These are phyloP conservation scores for Pseudocercospora musae DNA, from an alignment of 2,329 filamentous ascomycete genomes.

Conservation along the genomic window DNA sequence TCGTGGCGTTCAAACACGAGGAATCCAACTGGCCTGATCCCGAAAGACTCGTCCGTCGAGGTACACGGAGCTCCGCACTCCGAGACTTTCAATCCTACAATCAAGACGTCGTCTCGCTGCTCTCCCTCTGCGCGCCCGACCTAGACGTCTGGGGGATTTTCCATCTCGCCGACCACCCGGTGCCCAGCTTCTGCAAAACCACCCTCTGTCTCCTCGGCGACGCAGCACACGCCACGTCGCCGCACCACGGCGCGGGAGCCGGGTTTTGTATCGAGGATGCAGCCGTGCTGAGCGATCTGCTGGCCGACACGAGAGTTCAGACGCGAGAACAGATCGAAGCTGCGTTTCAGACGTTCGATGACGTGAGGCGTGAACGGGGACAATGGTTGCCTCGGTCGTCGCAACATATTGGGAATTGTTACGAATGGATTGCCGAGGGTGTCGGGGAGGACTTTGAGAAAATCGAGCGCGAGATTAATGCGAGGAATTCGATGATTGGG, in stretches of 20 bases:
- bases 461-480: constrained; percentile 25
- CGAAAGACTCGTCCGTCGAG: constrained; percentile 22
- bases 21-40: constrained; percentile 30
- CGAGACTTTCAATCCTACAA: constrained; percentile 28
- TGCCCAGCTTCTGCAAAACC: constrained; percentile 36
- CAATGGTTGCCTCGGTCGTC: constrained; percentile 46
- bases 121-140: constrained; percentile 26
- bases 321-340: constrained; percentile 27
- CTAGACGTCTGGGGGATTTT: constrained; percentile 41
- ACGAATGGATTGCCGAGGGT: constrained; percentile 34
- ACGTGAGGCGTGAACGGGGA: constrained; percentile 40
- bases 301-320: constrained; percentile 22
- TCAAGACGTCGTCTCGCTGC: constrained; percentile 24
- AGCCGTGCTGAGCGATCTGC: constrained; percentile 29
- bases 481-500: constrained; percentile 22
- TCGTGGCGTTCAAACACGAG: constrained; percentile 32
- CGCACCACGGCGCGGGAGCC: constrained; percentile 41
- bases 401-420: constrained; percentile 40
- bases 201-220: constrained; percentile 39
- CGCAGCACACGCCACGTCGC: constrained; percentile 42
- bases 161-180: constrained; percentile 38
- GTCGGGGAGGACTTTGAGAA: constrained; percentile 21
- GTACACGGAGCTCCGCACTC: constrained; percentile 24
- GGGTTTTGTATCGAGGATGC: constrained; percentile 33
- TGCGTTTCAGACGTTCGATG: constrained; percentile 42